Evolutionary conservation across 2,329 filamentous ascomycete species (phyloP).

Genomic region (Chaetomiaceae sp.): DNA sequence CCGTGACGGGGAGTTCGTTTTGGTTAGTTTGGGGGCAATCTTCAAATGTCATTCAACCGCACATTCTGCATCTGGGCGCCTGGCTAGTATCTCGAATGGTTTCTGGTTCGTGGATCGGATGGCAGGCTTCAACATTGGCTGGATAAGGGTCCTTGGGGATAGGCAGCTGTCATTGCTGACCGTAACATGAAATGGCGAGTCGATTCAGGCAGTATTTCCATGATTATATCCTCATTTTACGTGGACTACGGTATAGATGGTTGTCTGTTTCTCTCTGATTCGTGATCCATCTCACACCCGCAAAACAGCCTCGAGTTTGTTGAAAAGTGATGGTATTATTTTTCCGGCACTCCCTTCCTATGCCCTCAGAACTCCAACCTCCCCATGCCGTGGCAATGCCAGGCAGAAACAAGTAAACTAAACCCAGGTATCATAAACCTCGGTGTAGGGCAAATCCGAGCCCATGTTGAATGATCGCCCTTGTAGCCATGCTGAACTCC

Average conservation of each 20-base stretch:
- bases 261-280: background rate
- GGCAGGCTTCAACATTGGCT: constrained; percentile 13
- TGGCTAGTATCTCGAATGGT: background rate
- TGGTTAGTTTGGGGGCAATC: background rate
- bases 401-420: constrained; percentile 5
- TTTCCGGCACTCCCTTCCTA: background rate
- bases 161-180: background rate
- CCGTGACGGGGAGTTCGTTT: too few relatives aligned
- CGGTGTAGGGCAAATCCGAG: constrained; percentile 13
- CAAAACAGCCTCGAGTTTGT: background rate
- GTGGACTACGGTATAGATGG: background rate
- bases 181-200: background rate
- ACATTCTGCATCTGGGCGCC: constrained; percentile 8
- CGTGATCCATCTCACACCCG: background rate
- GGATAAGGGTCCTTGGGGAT: background rate
- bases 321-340: constrained; percentile 16
- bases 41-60: constrained; percentile 17
- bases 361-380: constrained; percentile 9
- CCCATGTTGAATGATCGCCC: constrained; percentile 25
- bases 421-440: constrained; percentile 4
- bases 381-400: background rate
- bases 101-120: background rate
- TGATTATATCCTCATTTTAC: too few relatives aligned
- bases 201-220: too few relatives aligned
- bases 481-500: constrained; percentile 11